Conservation (phyloP, 176 grass and related monocot genomes). For the Tillandsia fasciculata region DNA sequence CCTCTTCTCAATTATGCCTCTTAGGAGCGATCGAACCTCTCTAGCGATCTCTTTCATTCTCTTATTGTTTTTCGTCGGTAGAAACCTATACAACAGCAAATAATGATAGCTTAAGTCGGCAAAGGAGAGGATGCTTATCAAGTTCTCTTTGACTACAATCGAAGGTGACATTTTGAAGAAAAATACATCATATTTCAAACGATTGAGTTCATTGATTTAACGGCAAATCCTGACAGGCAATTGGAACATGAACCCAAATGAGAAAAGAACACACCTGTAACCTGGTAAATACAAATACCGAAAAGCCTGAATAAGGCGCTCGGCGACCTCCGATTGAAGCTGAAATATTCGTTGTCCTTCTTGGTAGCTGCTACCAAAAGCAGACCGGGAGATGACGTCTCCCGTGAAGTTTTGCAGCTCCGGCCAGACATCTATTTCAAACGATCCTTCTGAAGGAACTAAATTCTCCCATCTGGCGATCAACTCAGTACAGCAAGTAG, state of each 20-base stretch:
- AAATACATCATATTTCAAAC: background rate
- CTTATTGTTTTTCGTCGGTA: slow-evolving; percentile 58
- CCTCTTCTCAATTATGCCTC: slow-evolving; percentile 51
- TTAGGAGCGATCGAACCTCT: slow-evolving; percentile 35
- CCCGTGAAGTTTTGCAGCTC: slow-evolving; percentile 42
- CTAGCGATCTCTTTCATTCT: slow-evolving; percentile 32
- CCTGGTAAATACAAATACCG: slow-evolving; percentile 32
- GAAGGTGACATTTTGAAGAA: too few relatives aligned
- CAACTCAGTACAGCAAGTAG: too few relatives aligned
- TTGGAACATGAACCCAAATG: too few relatives aligned
- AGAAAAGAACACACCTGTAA: slow-evolving; percentile 24
- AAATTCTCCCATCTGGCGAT: slow-evolving; percentile 39
- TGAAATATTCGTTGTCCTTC: slow-evolving; percentile 37
- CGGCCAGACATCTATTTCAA: slow-evolving; percentile 35
- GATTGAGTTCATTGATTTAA: background rate
- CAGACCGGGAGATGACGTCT: slow-evolving; percentile 53
- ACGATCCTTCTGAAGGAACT: slow-evolving; percentile 10
- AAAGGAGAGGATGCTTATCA: background rate
- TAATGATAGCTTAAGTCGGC: background rate
- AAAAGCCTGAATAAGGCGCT: slow-evolving; percentile 24
- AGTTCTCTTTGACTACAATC: too few relatives aligned
- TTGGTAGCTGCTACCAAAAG: slow-evolving; percentile 35
- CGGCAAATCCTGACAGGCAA: background rate
- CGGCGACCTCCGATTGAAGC: slow-evolving; percentile 36
- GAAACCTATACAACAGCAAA: slow-evolving; percentile 23